A percentile compares a stretch with the other conserved stretches of the same genome.
phyloP scores from a whole-genome alignment of 2,329 filamentous ascomycete genomes.

The Biscogniauxia sp. region DNA sequence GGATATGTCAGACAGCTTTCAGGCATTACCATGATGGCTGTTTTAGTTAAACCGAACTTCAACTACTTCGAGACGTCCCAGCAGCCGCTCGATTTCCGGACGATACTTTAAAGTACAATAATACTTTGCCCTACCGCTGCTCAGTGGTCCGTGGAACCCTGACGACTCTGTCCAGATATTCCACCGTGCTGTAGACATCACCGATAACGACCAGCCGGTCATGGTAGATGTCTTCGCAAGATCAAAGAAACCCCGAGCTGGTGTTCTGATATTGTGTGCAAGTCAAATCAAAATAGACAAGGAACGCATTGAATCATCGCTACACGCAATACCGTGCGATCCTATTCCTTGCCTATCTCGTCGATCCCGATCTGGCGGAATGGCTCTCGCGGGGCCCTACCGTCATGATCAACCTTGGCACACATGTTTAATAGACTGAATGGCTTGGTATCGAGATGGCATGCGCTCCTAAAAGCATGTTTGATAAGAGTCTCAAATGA shows the following conservation, averaged over 20 bases:
- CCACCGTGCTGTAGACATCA: neutral
- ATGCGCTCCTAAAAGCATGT: neutral
- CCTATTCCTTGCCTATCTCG: neutral
- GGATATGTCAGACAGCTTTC: neutral
- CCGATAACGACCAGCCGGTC: neutral
- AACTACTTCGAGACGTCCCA: neutral
- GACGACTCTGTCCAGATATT: neutral
- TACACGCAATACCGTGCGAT: neutral
- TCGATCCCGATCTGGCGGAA: neutral
- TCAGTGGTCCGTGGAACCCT: neutral
- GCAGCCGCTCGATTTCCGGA: neutral
- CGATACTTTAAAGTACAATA: neutral
- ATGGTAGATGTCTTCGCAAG: neutral
- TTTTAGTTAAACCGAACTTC: neutral
- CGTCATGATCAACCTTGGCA: neutral
- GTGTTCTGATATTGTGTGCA: neutral
- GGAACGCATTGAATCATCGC: neutral
- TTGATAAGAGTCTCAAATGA: neutral
- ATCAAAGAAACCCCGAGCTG: neutral
- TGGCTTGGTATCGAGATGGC: neutral
- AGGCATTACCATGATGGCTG: too few relatives aligned
- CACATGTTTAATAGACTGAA: neutral
- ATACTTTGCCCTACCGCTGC: neutral
- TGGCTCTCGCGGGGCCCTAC: neutral
- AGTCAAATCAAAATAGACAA: neutral